Base-by-base conservation (phyloP, 306 rosid genomes). In the Pueraria montana region DNA sequence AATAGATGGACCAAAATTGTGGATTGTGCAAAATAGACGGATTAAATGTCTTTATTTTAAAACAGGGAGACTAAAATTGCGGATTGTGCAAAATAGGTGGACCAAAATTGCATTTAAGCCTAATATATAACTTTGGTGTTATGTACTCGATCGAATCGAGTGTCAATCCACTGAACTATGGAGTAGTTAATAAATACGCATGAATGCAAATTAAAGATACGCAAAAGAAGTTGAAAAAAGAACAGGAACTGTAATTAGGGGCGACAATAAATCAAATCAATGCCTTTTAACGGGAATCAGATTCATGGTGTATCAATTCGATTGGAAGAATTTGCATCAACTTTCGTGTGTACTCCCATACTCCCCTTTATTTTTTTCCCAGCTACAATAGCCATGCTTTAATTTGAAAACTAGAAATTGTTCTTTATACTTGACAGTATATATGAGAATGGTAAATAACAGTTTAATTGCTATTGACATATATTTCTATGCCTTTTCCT, bases 191-290 rank as follows among this genome's bases (percentile, higher is more conserved):
- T 40, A 40, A 40, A 36, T 36, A 4, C 42, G 7, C 42, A 0
- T 4, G 42, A 6, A 36, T 45, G 16, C 11, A 12, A n/a, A n/a
- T n/a, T n/a, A 17, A 50, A 5, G 20, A 50, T 50, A 50, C 8
- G 58, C 8, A 50, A 6, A 50, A 17, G 9, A 50, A 50, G 23
- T 55, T 13, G 20, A 8, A 55, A 55, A 55, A 55, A 20, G 62
- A 55, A 27, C 3, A 55, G 27, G 5, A 18, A 18, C 27, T 55
- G 12, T 20, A 21, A 56, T 62, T 43, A 16, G 10, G 80, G 72
- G 71, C n/a, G 45, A 61, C 20, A 27, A 27, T 23, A 61, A 76
- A 59, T 76, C 59, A 59, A 76, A 24, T 76, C 58, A 43, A 2
- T 76, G 40, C 27, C 50, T 69, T 17, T 76, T 14, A 2, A 26